Evolutionary conservation across 139 green algal genomes (phyloP), one percentile per base, ranked within the genome.

Genomic region (Zygnema cylindricum): DNA sequence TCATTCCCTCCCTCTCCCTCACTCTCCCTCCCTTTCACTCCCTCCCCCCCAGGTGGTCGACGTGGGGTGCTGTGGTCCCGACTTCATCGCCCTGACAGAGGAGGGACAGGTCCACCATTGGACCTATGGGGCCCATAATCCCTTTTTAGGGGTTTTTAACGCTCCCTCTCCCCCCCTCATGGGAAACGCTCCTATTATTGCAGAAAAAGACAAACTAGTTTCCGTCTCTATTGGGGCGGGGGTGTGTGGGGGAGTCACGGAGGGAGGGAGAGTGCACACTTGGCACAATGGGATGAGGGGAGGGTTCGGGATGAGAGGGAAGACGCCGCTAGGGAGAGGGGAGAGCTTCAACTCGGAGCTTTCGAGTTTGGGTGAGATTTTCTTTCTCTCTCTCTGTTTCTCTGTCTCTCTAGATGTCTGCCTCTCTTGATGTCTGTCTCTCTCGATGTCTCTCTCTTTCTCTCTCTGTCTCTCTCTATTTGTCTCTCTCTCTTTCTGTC

Each of bases 231-330:
- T 79, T 11, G 71, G 71, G 11, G 71, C 41, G 40, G 71, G 71
- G 11, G 71, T 79, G 71, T 79, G 71, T 16, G 71, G 7, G 16
- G 71, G 71, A 49, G 40, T 79, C 7, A 57, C 71, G 39, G 11
- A 16, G 71, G 38, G 16, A 16, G 71, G 71, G 40, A 79, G 40
- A 16, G 71, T 79, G 38, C 71, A 79, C 41, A 79, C 71, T 3
- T 79, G 71, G 71, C 38, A 16, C 39, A 79, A 79, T 79, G 71
- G 71, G 40, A 79, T 79, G 71, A 79, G 7, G 39, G 71, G 71
- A 57, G 38, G 71, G 39, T 16, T 79, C 7, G 71, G 7, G 39
- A 79, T 11, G 7, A 16, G 11, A 25, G 71, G 16, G 71, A 16
- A 57, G 39, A 79, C 71, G 40, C 71, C 71, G 11, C 41, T 79